These are phyloP conservation scores for Piper betle DNA, from an alignment of 164 flowering plant species.

Conservation along the genomic window DNA sequence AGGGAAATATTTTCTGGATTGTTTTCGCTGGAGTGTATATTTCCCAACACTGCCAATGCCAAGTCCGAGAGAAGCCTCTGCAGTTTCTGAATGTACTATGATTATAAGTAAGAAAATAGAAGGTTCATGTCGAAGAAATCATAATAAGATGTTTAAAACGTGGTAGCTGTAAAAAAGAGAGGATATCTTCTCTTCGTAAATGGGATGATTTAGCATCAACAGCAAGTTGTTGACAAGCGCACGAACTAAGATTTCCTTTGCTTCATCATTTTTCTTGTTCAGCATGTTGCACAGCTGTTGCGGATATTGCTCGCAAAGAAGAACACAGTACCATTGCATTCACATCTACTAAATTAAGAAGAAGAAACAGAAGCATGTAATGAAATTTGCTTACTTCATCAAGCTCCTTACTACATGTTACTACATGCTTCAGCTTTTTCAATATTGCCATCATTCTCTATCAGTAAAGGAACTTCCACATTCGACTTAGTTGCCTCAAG, in stretches of 20 bases:
- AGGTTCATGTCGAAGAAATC: background rate
- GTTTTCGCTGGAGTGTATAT: no score
- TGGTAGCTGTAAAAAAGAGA: conserved; percentile 14
- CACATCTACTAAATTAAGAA: background rate
- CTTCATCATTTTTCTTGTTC: conserved; percentile 88
- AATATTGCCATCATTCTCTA: conserved; percentile 46
- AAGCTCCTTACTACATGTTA: conserved; percentile 75
- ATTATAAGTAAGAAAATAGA: background rate
- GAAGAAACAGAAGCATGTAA: background rate
- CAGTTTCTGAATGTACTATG: background rate
- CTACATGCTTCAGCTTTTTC: conserved; percentile 72
- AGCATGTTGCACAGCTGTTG: conserved; percentile 75
- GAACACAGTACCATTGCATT: background rate
- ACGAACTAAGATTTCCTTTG: conserved; percentile 71
- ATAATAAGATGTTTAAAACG: background rate
- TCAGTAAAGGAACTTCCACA: conserved; percentile 21
- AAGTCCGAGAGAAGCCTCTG: background rate
- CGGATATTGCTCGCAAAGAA: background rate
- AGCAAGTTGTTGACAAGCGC: conserved; percentile 76
- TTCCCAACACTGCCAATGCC: background rate
- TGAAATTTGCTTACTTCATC: conserved; percentile 52
- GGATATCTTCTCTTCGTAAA: conserved; percentile 77
- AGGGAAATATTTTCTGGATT: no score
- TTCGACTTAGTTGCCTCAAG: conserved; percentile 17
- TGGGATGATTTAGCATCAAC: conserved; percentile 76